Percentiles rank a stretch among this genome's conserved stretches.
Evolutionary conservation across 1,284 basidiomycete genomes (phyloP).

Genomic region (Exobasidium cylindrosporum): DNA sequence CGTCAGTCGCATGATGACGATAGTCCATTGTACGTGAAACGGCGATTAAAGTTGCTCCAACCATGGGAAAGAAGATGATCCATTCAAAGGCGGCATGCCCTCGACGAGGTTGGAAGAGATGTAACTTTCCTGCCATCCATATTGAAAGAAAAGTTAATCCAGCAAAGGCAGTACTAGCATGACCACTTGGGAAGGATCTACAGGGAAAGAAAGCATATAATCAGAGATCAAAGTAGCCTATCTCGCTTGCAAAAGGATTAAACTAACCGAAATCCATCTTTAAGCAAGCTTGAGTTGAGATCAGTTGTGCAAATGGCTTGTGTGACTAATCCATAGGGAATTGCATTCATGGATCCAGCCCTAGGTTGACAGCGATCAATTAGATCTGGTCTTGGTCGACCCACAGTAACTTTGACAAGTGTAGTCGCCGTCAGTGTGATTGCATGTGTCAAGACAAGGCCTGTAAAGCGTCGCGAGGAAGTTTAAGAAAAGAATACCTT

Average conservation of each 20-base stretch:
- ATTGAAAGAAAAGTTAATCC: conserved; percentile 85
- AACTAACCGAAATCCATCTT: conserved; percentile 16
- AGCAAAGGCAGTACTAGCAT: conserved; percentile 86
- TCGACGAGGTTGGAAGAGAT: conserved; percentile 73
- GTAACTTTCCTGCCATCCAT: conserved; percentile 77
- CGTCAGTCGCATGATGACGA: conserved; percentile 61
- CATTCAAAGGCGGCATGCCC: conserved; percentile 84
- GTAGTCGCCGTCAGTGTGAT: conserved; percentile 76
- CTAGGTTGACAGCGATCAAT: conserved; percentile 73
- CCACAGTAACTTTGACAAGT: conserved; percentile 70
- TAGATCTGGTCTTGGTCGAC: conserved; percentile 68
- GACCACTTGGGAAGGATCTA: conserved; percentile 90
- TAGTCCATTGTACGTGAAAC: conserved; percentile 61
- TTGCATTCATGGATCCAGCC: conserved; percentile 63
- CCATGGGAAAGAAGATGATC: conserved; percentile 73
- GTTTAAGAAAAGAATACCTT: too few relatives aligned
- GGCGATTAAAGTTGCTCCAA: conserved; percentile 78
- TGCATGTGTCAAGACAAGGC: conserved; percentile 69
- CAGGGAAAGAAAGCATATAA: too few relatives aligned
- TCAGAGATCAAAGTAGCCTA: conserved; percentile 59
- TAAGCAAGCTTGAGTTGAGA: conserved; percentile 19
- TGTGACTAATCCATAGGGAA: conserved; percentile 68
- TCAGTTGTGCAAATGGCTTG: conserved; percentile 72
- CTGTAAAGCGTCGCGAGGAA: conserved; percentile 65
- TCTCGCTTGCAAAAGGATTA: neutral